phyloP scores from a whole-genome alignment of 2,329 filamentous ascomycete species.

The Clonostachys sp. region DNA sequence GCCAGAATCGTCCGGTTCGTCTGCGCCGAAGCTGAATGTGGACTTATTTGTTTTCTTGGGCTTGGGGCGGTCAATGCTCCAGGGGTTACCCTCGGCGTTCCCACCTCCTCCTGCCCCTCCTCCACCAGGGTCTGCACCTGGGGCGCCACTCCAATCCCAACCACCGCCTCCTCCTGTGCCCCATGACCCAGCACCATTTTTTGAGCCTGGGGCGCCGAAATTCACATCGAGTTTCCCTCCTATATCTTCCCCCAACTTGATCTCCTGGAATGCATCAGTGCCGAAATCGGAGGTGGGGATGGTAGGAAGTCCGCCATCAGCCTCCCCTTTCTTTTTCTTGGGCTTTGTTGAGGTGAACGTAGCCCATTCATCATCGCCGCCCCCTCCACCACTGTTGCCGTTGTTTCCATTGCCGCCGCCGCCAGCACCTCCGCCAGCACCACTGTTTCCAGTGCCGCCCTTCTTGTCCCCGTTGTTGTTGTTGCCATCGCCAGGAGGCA shows the following conservation, averaged over 20 bases:
- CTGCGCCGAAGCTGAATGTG: slow-evolving; percentile 42
- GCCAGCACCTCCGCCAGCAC: slow-evolving; percentile 8
- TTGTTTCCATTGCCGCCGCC: slow-evolving; percentile 28
- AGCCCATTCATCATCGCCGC: slow-evolving; percentile 23
- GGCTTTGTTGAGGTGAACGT: slow-evolving; percentile 14
- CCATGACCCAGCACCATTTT: slow-evolving; percentile 51
- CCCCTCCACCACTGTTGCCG: slow-evolving; percentile 18
- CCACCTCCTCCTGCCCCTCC: slow-evolving; percentile 23
- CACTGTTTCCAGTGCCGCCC: slow-evolving; percentile 7
- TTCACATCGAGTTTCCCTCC: slow-evolving; percentile 53
- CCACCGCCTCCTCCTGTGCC: slow-evolving; percentile 31
- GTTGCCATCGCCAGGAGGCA: slow-evolving; percentile 5
- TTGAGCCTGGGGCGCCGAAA: slow-evolving; percentile 41
- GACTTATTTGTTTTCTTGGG: slow-evolving; percentile 46
- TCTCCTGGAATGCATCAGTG: slow-evolving; percentile 56
- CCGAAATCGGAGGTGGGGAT: slow-evolving; percentile 33
- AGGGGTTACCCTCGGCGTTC: slow-evolving; percentile 40
- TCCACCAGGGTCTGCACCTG: background rate
- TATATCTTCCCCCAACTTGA: slow-evolving; percentile 57
- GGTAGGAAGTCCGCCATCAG: slow-evolving; percentile 12
- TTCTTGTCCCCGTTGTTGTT: slow-evolving; percentile 7
- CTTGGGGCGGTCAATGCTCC: slow-evolving; percentile 40
- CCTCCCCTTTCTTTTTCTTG: slow-evolving; percentile 32
- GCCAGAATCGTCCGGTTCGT: slow-evolving; percentile 31
- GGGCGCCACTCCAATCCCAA: slow-evolving; percentile 34